Percentiles rank a stretch among this genome's conserved stretches.
Conservation (phyloP, 768 basidiomycete genomes). For the Suillus brevipes region DNA sequence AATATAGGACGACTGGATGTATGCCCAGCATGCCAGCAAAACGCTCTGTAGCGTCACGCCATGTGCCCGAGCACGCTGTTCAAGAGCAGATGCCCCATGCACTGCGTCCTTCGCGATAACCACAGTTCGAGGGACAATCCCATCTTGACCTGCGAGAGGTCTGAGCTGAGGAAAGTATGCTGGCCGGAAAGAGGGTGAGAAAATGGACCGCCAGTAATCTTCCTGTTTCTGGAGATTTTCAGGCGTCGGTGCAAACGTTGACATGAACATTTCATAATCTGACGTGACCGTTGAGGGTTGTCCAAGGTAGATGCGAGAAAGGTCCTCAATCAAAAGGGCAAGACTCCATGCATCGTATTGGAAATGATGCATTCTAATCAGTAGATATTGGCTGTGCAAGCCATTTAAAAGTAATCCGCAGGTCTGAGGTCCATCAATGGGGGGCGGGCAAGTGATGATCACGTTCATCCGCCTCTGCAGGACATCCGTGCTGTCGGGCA, state of each 20-base stretch:
- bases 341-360: slow-evolving; percentile 54
- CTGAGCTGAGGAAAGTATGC: slow-evolving; percentile 27
- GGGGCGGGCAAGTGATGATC: slow-evolving; percentile 23
- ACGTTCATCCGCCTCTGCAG: slow-evolving; percentile 19
- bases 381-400: slow-evolving; percentile 18
- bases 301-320: slow-evolving; percentile 37
- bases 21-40: slow-evolving; percentile 46
- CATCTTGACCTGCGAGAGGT: neutral
- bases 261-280: slow-evolving; percentile 31
- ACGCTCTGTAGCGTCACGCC: slow-evolving; percentile 41
- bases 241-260: slow-evolving; percentile 21
- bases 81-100: slow-evolving; percentile 43
- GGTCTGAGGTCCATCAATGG: slow-evolving; percentile 21
- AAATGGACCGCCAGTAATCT: slow-evolving; percentile 38
- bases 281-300: slow-evolving; percentile 21
- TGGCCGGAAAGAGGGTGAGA: slow-evolving; percentile 30
- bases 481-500: slow-evolving; percentile 10
- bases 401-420: slow-evolving; percentile 22
- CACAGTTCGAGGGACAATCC: slow-evolving; percentile 11
- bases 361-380: slow-evolving; percentile 47
- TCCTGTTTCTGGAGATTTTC: slow-evolving; percentile 22
- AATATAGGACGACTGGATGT: slow-evolving; percentile 35
- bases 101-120: slow-evolving; percentile 41
- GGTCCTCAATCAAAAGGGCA: slow-evolving; percentile 39
- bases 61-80: slow-evolving; percentile 41